Conservation (phyloP, 2,329 filamentous ascomycete genomes). For the Xylariales sp. region DNA sequence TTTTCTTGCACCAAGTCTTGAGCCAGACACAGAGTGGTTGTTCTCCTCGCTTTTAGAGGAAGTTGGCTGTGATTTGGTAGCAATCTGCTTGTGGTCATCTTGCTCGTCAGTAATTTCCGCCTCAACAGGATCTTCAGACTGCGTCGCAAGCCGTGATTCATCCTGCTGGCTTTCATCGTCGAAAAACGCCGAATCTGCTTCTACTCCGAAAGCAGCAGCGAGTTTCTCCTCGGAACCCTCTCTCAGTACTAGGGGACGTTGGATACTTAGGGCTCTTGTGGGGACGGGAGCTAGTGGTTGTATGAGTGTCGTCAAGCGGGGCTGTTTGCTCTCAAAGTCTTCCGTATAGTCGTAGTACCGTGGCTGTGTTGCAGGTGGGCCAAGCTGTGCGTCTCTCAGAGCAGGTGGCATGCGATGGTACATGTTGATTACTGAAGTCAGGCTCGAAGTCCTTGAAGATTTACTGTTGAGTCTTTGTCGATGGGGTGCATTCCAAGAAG, state of each 20-base stretch:
- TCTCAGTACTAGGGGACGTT: slow-evolving; percentile 15
- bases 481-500: slow-evolving; percentile 23
- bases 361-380: slow-evolving; percentile 22
- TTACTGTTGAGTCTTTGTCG: slow-evolving; percentile 29
- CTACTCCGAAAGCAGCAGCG: slow-evolving; percentile 15
- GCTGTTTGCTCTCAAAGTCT: slow-evolving; percentile 36
- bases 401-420: slow-evolving; percentile 30
- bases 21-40: background rate
- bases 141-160: slow-evolving; percentile 1
- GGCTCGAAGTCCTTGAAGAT: slow-evolving; percentile 40
- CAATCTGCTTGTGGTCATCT: background rate
- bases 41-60: background rate
- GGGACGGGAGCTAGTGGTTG: slow-evolving; percentile 18
- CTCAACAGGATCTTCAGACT: slow-evolving; percentile 8
- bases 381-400: slow-evolving; percentile 18
- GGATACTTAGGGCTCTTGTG: slow-evolving; percentile 15
- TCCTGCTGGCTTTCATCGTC: slow-evolving; percentile 16
- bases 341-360: slow-evolving; percentile 52
- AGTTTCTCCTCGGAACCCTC: slow-evolving; percentile 21
- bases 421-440: slow-evolving; percentile 47
- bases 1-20: slow-evolving; percentile 4
- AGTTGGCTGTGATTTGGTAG: background rate
- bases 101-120: slow-evolving; percentile 5
- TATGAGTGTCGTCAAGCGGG: slow-evolving; percentile 13
- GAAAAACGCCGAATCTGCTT: slow-evolving; percentile 20